A percentile compares a stretch with the other conserved stretches of the same genome.
Evolutionary conservation across 768 basidiomycete genomes (phyloP).

Genomic region (Suillus sp.): DNA sequence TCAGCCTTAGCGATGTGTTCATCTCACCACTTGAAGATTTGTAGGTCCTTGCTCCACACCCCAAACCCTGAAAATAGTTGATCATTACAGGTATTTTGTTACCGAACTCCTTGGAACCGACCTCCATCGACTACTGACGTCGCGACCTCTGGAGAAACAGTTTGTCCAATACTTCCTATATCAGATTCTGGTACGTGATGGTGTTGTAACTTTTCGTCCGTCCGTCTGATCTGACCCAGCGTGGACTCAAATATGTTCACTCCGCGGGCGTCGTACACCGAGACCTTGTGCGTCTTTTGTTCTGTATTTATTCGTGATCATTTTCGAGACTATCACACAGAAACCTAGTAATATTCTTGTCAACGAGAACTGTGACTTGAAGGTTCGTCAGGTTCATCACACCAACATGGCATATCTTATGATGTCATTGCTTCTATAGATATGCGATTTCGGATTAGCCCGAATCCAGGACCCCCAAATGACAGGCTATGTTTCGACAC

Average conservation of each 20-base stretch:
- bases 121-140: slow-evolving; percentile 94
- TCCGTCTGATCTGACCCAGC: slow-evolving; percentile 46
- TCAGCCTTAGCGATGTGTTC: slow-evolving; percentile 98
- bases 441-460: slow-evolving; percentile 98
- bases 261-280: slow-evolving; percentile 99
- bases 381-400: slow-evolving; percentile 49
- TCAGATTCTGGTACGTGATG: slow-evolving; percentile 82
- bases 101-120: slow-evolving; percentile 98
- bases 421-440: slow-evolving; percentile 48
- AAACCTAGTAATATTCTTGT: slow-evolving; percentile 99
- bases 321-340: slow-evolving; percentile 38
- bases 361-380: slow-evolving; percentile 99
- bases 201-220: slow-evolving; percentile 4
- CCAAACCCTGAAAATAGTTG: slow-evolving; percentile 7
- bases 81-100: slow-evolving; percentile 83
- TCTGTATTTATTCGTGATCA: not conserved
- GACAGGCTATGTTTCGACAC: slow-evolving; percentile 99
- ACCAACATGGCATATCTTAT: slow-evolving; percentile 6
- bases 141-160: slow-evolving; percentile 96
- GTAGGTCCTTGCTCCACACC: slow-evolving; percentile 47
- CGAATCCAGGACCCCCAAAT: slow-evolving; percentile 99
- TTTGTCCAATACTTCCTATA: slow-evolving; percentile 99
- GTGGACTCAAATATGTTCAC: slow-evolving; percentile 98
- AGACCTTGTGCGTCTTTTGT: slow-evolving; percentile 67
- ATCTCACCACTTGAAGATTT: slow-evolving; percentile 99